Percentiles rank a stretch among this genome's conserved stretches.
phyloP scores from a whole-genome alignment of 805 yeast genomes.

The Kodamaea kaohsiungensis region DNA sequence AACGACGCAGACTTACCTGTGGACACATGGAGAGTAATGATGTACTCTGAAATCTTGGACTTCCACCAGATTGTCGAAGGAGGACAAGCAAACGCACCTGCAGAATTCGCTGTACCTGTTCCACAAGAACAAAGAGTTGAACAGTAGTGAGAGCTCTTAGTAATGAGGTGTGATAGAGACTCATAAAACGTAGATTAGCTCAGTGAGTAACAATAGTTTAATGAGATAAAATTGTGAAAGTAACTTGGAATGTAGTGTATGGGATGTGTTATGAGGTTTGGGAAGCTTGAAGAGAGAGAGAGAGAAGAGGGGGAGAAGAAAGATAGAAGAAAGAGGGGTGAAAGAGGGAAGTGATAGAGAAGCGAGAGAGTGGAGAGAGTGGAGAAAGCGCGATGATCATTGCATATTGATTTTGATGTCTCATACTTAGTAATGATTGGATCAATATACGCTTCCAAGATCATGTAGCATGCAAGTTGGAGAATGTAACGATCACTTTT shows the following conservation, averaged over 20 bases:
- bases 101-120: constrained; percentile 8
- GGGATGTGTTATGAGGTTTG: neutral
- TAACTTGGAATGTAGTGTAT: neutral
- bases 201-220: neutral
- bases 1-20: constrained; percentile 97
- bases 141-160: neutral
- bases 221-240: neutral
- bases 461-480: too few species aligned
- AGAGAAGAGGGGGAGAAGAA: too few species aligned
- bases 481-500: too few species aligned
- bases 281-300: too few species aligned
- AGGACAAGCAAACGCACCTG: constrained; percentile 9
- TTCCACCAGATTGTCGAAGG: constrained; percentile 83
- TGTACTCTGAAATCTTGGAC: constrained; percentile 95
- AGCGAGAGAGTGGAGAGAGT: too few species aligned
- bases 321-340: too few species aligned
- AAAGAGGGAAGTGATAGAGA: too few species aligned
- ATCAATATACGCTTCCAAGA: too few species aligned
- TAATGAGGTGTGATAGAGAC: neutral
- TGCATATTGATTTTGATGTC: too few species aligned
- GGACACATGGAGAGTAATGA: constrained; percentile 98
- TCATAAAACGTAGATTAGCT: neutral
- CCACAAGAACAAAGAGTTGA: constrained; percentile 3
- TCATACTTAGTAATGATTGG: too few species aligned
- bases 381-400: too few species aligned